phyloP scores from a whole-genome alignment of 371 early-diverging fungal species.

The Nematocida ausubeli region DNA sequence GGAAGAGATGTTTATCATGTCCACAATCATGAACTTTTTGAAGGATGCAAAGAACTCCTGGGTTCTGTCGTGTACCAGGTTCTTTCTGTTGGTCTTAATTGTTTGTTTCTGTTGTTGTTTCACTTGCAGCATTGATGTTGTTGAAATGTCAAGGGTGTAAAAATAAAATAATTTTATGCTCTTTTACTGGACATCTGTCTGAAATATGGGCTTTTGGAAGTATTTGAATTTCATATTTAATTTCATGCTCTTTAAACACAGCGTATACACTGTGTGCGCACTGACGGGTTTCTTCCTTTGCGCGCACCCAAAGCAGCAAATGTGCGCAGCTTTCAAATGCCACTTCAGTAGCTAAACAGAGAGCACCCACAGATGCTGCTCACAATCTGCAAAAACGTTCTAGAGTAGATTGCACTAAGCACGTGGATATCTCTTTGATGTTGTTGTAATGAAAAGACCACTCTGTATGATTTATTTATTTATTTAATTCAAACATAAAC shows the following conservation, averaged over 20 bases:
- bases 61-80: slow-evolving; percentile 60
- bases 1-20: slow-evolving; percentile 97
- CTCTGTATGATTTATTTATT: not conserved
- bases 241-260: no score
- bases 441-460: not conserved
- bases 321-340: no score
- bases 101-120: slow-evolving; percentile 14
- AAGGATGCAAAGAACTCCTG: slow-evolving; percentile 59
- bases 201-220: not conserved
- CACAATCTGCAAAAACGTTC: no score
- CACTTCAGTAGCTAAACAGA: no score
- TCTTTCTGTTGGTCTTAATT: slow-evolving; percentile 51
- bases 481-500: slow-evolving; percentile 24
- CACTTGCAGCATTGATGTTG: slow-evolving; percentile 57
- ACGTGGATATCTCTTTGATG: no score
- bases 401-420: no score
- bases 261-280: no score
- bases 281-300: no score
- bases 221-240: no score
- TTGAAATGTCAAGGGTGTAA: slow-evolving; percentile 40
- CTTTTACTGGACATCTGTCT: no score
- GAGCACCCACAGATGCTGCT: no score
- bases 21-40: slow-evolving; percentile 80
- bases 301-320: no score
- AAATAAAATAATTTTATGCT: slow-evolving; percentile 33